Conservation (phyloP, 78 protist genomes). For the Dictyostelium capitatum region DNA sequence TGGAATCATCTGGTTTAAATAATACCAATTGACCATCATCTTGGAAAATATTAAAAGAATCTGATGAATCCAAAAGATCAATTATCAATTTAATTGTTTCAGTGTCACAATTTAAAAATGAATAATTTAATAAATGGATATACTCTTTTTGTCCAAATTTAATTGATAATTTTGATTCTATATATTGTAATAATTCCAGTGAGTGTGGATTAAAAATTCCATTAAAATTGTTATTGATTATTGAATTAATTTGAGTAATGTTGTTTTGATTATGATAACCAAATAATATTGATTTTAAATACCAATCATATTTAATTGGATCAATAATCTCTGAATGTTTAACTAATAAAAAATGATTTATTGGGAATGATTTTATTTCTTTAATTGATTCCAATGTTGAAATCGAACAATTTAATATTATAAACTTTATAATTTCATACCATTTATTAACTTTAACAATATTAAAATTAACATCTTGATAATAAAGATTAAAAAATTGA, state of each 20-base stretch:
- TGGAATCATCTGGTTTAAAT: too few species aligned
- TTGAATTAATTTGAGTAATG: not conserved
- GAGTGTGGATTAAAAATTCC: not conserved
- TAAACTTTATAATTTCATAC: not conserved
- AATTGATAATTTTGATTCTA: constrained; percentile 1
- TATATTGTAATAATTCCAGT: not conserved
- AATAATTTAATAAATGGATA: not conserved
- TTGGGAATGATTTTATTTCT: not conserved
- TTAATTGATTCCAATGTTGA: not conserved
- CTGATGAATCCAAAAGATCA: too few species aligned
- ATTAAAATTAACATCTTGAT: not conserved
- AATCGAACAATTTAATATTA: not conserved
- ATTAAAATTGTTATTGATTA: not conserved
- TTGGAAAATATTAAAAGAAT: too few species aligned
- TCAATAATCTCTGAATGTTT: not conserved
- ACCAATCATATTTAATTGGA: constrained; percentile 8
- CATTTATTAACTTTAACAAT: not conserved
- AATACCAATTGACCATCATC: too few species aligned
- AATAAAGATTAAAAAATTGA: not conserved
- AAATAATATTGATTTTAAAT: not conserved
- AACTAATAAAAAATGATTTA: not conserved
- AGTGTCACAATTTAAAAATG: not conserved
- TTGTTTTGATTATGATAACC: not conserved
- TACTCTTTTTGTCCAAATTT: not conserved
- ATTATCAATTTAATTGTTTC: not conserved